Evolutionary conservation across 1,284 basidiomycete species (phyloP), one percentile per base, ranked within the genome.

Genomic region (Fomitiporia mediterranea): DNA sequence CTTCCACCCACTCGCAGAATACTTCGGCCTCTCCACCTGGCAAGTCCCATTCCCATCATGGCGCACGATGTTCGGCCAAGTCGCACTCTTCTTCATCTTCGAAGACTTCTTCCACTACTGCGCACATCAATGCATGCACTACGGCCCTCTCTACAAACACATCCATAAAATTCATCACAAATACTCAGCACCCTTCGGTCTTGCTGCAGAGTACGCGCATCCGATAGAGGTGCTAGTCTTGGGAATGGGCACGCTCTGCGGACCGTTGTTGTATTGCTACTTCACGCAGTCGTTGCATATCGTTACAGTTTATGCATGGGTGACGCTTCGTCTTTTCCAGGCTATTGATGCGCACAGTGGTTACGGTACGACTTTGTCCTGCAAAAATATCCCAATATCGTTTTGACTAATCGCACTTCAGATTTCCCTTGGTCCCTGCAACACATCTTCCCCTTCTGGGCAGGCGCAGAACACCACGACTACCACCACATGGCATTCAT

Each of bases 91-190:
- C 79, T 98, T 99, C 73, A 77, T 97, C 65, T 94, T 98, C 63
- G 97, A 99, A 74, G 96, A 98, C 72, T 84, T 88, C 64, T 97
- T 91, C 80, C 94, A 98, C 71, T 90, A 80, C 70, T 76, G 86
- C 67, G 80, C 93, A 11, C 95, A 98, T 74, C 87, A 92, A 66
- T 86, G 86, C 9, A 82, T 98, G 25, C 96, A 99, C 76, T 92
- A 83, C 68, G 91, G 93, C 53, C 77, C 84, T 2, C 79, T 99
- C 57, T 99, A 99, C 84, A 97, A 94, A 76, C 80, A 97, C 74
- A 94, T 98, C 63, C 96, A 99, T 84, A 98, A 98, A 77, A 79
- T 94, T 44, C 92, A 98, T 73, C 96, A 98, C 83, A 94, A 96
- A 68, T 98, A 95, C 74, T 90, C 90, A 21, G 95, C 96, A 21